Base-by-base conservation (phyloP, 2,329 filamentous ascomycete genomes). In the Fusarium camptoceras region DNA sequence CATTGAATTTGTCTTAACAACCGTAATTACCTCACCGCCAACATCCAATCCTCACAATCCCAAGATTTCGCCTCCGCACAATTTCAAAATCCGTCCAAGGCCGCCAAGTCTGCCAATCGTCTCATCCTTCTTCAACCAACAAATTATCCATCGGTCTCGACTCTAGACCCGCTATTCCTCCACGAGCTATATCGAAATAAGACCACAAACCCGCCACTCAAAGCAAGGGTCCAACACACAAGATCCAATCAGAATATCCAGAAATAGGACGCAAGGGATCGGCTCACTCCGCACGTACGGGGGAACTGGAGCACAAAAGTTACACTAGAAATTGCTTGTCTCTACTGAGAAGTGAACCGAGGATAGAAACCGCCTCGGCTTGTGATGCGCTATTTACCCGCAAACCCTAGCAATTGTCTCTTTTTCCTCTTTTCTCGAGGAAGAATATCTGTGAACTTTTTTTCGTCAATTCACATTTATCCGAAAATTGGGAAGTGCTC, bases 381-480 rank as follows among this genome's bases (percentile, higher is more conserved):
- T 47, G 57, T 31, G 34, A 34, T 64, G 61, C 59, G 60, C n/a
- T 64, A 64, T 64, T 64, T 24, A 22, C 39, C 58, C 59, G 24
- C 18, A 25, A 28, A 41, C 49, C 49, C 31, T 51, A 51, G 18
- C n/a, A 50, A 24, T n/a, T 61, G 28, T n/a, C 54, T 39, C 30
- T 55, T 55, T 63, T 42, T 24, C 37, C 12, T 14, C 22, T n/a
- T 15, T 14, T 18, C 27, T 16, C 14, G 8, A 16, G 2, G 22
- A 18, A 8, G 18, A 24, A 18, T 16, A 10, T 44, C 16, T 12
- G 16, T 24, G 24, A 31, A 10, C 34, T 50, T 22, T 27, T 28
- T 31, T 25, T 59, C 25, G 51, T 18, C 30, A 10, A 49, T 12
- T 51, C 24, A n/a, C 6, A 20, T 51, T 51, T 41, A 51, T 22